Base-by-base conservation (phyloP, 352 stramenopile genomes). In the Globisporangium acanthophoron region DNA sequence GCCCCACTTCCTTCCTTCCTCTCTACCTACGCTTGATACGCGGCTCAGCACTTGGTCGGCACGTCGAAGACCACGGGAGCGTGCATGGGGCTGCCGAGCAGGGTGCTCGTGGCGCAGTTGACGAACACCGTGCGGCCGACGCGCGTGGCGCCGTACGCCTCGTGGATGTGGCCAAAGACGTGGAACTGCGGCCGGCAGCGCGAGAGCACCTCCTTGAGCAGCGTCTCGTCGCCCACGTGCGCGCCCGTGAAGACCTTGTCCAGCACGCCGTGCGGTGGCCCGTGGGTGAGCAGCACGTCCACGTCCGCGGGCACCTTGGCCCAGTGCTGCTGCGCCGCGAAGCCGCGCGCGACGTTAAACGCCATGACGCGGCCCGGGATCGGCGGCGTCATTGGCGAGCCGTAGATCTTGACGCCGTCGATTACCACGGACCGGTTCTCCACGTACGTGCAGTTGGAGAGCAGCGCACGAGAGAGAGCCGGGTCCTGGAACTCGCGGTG, bases 81-180 rank as follows among this genome's bases (percentile, higher is more conserved):
- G 61, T 96, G 88, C 27, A 65, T 65, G 9, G 78, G 79, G 6
- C 72, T 74, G 18, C 78, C 71, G 0, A 83, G 60, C 53, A 92
- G 61, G 33, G 78, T 94, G 61, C 64, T 94, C 7, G 71, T 96
- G 8, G 87, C 75, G 40, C 87, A 88, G 64, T 98, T 98, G 53
- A 97, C 76, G 56, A 91, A 97, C 6, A 91, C 69, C 0, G 90
- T 98, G 3, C 62, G 64, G 12, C 85, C 88, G 59, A 96, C 69
- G 18, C 68, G 82, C 20, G 76, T 78, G 21, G 78, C 73, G 61
- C 92, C 92, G 52, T 91, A 93, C 13, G 73, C 81, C 69, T 97
- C 86, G 62, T 97, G 92, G 60, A 98, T 96, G 69, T 98, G 92
- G 37, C 90, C 92, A 67, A 97, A 98, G 5, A 98, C 62, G 64